Evolutionary conservation across 352 stramenopile genomes (phyloP).

Genomic region (Pythium phragmiticola): DNA sequence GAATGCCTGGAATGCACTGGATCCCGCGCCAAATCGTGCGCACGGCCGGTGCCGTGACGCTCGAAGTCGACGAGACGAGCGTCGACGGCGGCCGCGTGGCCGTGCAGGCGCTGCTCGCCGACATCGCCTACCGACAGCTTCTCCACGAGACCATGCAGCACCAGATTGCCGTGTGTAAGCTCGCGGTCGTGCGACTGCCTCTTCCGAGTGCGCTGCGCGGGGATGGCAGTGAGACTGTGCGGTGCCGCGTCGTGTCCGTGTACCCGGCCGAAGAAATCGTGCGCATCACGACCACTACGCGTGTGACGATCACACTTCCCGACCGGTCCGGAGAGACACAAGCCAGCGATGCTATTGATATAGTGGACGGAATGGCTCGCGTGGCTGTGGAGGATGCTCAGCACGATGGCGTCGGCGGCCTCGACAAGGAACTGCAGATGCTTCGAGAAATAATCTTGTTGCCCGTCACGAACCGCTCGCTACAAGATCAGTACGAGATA

Average conservation of each 20-base stretch:
- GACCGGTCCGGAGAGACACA: not conserved
- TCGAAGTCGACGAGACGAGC: constrained; percentile 34
- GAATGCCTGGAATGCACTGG: constrained; percentile 33
- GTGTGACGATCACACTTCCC: constrained; percentile 52
- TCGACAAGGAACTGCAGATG: constrained; percentile 58
- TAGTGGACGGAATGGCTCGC: not conserved
- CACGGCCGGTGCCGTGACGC: constrained; percentile 46
- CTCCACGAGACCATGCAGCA: constrained; percentile 58
- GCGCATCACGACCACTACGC: constrained; percentile 41
- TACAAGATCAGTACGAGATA: constrained; percentile 36
- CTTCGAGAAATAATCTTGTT: constrained; percentile 75
- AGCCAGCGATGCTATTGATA: not conserved
- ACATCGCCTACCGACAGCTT: constrained; percentile 40
- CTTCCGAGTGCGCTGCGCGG: constrained; percentile 14
- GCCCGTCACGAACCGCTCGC: constrained; percentile 36
- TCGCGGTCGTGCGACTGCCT: constrained; percentile 42
- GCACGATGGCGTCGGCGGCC: constrained; percentile 39
- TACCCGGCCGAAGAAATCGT: constrained; percentile 26
- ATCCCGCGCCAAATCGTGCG: constrained; percentile 44
- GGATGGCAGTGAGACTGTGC: constrained; percentile 13
- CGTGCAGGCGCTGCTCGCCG: constrained; percentile 37
- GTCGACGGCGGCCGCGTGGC: constrained; percentile 2
- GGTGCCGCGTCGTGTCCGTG: constrained; percentile 20
- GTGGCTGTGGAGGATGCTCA: not conserved
- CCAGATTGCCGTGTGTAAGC: constrained; percentile 40